Percentiles rank a stretch among this genome's conserved stretches.
Conservation (phyloP, 352 stramenopile genomes). For the Pythium myriotylum region DNA sequence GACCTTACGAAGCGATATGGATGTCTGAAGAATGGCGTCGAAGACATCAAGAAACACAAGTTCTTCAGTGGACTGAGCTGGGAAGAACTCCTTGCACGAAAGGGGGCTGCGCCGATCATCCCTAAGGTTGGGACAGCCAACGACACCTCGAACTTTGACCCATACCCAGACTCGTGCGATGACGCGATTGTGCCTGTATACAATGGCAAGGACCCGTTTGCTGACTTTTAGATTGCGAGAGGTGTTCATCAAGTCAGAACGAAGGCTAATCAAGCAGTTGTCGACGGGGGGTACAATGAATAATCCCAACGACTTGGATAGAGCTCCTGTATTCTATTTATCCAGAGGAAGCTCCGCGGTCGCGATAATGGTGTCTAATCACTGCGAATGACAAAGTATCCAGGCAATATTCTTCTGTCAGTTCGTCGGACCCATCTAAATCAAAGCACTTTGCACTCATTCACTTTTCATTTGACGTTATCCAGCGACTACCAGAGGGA, state of each 20-base stretch:
- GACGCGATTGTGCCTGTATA: conserved; percentile 91
- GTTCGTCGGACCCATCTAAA: not conserved
- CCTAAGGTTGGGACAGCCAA: conserved; percentile 88
- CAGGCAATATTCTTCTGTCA: not conserved
- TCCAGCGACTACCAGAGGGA: not conserved
- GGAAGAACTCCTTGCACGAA: conserved; percentile 87
- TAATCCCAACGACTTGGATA: not conserved
- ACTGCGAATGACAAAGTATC: not conserved
- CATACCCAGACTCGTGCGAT: conserved; percentile 94
- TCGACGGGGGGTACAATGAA: conserved; percentile 1
- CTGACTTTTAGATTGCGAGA: conserved; percentile 83
- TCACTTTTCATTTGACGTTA: too few species aligned
- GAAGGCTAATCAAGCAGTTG: not conserved
- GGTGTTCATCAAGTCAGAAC: not conserved
- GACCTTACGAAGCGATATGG: conserved; percentile 97
- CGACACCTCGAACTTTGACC: conserved; percentile 98
- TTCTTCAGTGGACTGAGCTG: conserved; percentile 94
- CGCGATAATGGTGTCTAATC: conserved; percentile 2
- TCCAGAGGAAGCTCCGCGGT: conserved; percentile 18
- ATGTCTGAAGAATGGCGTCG: conserved; percentile 94
- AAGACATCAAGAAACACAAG: conserved; percentile 98
- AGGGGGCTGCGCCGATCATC: conserved; percentile 93
- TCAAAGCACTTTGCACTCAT: not conserved
- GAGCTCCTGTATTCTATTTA: conserved; percentile 34
- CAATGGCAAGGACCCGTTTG: conserved; percentile 92